Base-by-base conservation (phyloP, 257 asterid species). In the Solanum tarijense region DNA sequence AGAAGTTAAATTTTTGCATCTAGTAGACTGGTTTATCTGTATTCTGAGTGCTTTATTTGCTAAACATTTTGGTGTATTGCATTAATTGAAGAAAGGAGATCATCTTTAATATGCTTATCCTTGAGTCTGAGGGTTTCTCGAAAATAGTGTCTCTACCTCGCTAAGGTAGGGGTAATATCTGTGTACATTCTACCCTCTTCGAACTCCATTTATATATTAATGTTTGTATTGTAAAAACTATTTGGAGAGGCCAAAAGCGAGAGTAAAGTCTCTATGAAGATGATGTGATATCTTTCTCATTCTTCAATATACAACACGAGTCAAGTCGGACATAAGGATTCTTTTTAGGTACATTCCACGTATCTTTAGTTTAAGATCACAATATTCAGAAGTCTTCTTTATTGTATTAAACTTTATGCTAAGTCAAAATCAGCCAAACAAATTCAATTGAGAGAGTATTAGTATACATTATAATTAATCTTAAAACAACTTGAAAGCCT, bases 301-400 rank as follows among this genome's bases (percentile, higher is more conserved):
- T 43, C 83, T 25, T 25, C 3, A 32, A 73, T 27, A 0, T 66
- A 25, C 20, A 25, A 27, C 81, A 73, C 29, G 29, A 73, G 16
- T 73, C 29, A 5, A 27, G 9, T 27, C 0, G 20, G 31, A 25
- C 73, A 12, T 9, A 23, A 52, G 23, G 60, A 48, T 48, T 48
- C 23, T 2, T 43, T 48, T 48, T 48, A 0, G 23, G 9, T 0
- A 0, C 4, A 55, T 55, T 55, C 0, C 4, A 2, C 1, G 4
- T 20, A 55, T 55, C 5, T 3, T 58, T 7, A 20, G 25, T 20
- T 58, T 6, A 58, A 58, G 25, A 20, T 20, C 12, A 58, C 12
- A 58, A 58, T 58, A 58, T 58, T 20, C 5, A 21, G 0, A 18
- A 55, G n/a, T 3, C 4, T 2, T 18, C 1, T 21, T 21, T 60